Conservation (phyloP, 2,329 filamentous ascomycete genomes). For the Calonectria honghensis region DNA sequence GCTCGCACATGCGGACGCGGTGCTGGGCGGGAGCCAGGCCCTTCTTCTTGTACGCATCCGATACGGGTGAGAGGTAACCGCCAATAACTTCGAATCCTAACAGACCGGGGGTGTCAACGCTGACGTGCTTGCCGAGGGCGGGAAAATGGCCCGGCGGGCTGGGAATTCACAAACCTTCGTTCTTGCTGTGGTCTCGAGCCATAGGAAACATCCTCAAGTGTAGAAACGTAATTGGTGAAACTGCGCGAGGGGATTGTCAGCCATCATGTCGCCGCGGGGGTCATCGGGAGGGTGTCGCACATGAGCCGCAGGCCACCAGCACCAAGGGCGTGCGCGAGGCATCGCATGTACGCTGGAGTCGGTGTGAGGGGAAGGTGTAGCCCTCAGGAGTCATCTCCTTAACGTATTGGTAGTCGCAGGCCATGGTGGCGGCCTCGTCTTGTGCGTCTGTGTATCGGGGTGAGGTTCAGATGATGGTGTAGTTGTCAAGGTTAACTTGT, state of each 20-base stretch:
- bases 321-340: conserved; percentile 77
- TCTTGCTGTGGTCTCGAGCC: conserved; percentile 85
- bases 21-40: conserved; percentile 62
- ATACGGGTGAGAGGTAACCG: conserved; percentile 71
- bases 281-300: conserved; percentile 49
- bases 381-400: conserved; percentile 58
- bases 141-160: neutral
- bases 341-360: conserved; percentile 74
- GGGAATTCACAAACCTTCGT: conserved; percentile 54
- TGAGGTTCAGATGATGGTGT: conserved; percentile 28
- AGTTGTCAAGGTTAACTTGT: conserved; percentile 17
- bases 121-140: neutral
- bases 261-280: conserved; percentile 27
- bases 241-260: conserved; percentile 47
- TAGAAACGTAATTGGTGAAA: conserved; percentile 84
- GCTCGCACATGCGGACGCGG: conserved; percentile 84
- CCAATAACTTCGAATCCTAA: conserved; percentile 86
- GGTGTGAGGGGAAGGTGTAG: conserved; percentile 78
- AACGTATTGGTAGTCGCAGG: conserved; percentile 59
- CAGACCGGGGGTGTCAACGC: conserved; percentile 20
- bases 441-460: conserved; percentile 33
- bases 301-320: conserved; percentile 82
- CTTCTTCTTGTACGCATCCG: conserved; percentile 59
- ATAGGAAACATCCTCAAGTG: conserved; percentile 93
- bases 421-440: conserved; percentile 47